These are phyloP conservation scores for Diutina neorugosa DNA, from an alignment of 1,139 yeast genomes.

Conservation along the genomic window DNA sequence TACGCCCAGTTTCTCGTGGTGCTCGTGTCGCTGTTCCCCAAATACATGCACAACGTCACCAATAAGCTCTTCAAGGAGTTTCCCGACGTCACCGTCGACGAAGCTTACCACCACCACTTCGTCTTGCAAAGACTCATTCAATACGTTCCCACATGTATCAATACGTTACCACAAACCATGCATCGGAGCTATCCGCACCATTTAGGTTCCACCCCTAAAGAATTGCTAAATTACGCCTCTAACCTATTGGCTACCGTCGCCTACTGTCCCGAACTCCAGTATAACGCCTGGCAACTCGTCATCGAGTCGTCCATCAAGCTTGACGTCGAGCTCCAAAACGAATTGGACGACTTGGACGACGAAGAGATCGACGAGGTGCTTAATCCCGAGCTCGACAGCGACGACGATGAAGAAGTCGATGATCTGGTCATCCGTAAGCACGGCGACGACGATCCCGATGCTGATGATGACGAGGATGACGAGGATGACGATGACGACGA, in stretches of 20 bases:
- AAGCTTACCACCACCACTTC: slow-evolving; percentile 43
- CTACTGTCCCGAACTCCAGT: slow-evolving; percentile 67
- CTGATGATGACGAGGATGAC: slow-evolving; percentile 8
- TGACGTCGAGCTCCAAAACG: slow-evolving; percentile 91
- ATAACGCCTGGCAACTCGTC: slow-evolving; percentile 68
- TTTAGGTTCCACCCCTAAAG: slow-evolving; percentile 39
- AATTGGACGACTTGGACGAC: slow-evolving; percentile 67
- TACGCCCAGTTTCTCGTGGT: slow-evolving; percentile 61
- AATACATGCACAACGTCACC: slow-evolving; percentile 80
- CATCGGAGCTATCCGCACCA: slow-evolving; percentile 69
- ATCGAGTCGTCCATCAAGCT: slow-evolving; percentile 72
- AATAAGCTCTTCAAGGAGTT: slow-evolving; percentile 54
- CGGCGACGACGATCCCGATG: slow-evolving; percentile 8
- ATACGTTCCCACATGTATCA: slow-evolving; percentile 72
- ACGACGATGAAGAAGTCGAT: slow-evolving; percentile 29
- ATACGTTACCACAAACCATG: slow-evolving; percentile 48
- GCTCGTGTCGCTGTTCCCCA: slow-evolving; percentile 75
- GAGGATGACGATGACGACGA: slow-evolving; percentile 13
- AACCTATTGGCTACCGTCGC: slow-evolving; percentile 48
- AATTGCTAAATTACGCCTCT: slow-evolving; percentile 48
- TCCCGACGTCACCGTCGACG: slow-evolving; percentile 11
- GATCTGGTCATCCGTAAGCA: slow-evolving; percentile 9
- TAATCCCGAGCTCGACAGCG: slow-evolving; percentile 14
- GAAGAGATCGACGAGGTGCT: slow-evolving; percentile 59
- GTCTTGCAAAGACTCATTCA: slow-evolving; percentile 51